Conservation (phyloP, 441 rosid species). For the Gossypium trilobum region DNA sequence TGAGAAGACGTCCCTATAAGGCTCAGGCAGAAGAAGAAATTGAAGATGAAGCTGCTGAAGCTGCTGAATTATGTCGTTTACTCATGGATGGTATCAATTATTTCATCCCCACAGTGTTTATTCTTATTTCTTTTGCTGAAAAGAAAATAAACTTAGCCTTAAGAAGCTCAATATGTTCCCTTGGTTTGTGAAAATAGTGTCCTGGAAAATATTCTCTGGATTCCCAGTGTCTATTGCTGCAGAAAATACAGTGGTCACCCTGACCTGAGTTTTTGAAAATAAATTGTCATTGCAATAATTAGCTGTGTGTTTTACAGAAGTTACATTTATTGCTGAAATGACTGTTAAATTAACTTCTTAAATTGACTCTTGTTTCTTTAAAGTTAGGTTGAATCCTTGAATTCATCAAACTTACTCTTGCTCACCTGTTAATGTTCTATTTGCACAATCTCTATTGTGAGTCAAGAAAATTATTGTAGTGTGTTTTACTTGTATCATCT, state of each 20-base stretch:
- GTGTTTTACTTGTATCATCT: not conserved
- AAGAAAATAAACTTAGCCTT: not conserved
- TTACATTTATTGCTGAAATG: not conserved
- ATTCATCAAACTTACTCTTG: not conserved
- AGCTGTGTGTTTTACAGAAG: not conserved
- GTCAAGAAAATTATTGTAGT: not conserved
- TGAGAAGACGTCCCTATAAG: slow-evolving; percentile 75
- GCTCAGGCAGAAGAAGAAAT: slow-evolving; percentile 85
- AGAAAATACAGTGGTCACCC: not conserved
- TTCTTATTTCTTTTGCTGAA: not conserved
- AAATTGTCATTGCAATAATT: not conserved
- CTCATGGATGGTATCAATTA: slow-evolving; percentile 82
- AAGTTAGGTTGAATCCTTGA: not conserved
- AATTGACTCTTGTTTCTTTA: not conserved
- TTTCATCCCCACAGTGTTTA: slow-evolving; percentile 12
- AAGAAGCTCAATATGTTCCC: not conserved
- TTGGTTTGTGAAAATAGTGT: not conserved
- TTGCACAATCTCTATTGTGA: slow-evolving; percentile 7
- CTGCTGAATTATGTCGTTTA: slow-evolving; percentile 81
- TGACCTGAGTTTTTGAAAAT: not conserved
- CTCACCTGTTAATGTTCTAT: not conserved
- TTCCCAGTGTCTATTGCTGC: not conserved
- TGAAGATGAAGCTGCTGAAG: slow-evolving; percentile 97
- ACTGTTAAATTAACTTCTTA: slow-evolving; percentile 8
- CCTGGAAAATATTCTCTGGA: not conserved